These are phyloP conservation scores for Fusarium sp. DNA, from an alignment of 2,329 filamentous ascomycete genomes.

Conservation along the genomic window DNA sequence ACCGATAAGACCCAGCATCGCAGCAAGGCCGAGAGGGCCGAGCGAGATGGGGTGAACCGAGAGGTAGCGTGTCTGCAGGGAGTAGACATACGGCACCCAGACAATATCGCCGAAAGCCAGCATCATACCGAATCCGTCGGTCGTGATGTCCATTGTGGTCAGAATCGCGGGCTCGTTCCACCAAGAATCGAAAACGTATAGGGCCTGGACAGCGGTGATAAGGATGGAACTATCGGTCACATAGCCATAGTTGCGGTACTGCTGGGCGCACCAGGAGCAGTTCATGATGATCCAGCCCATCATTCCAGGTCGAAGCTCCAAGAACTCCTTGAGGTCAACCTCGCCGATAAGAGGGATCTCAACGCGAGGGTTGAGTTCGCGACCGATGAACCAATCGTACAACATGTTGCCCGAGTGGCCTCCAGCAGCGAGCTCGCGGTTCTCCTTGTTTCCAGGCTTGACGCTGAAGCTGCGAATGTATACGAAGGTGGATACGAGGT, in stretches of 20 bases:
- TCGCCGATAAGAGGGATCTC: conserved; percentile 83
- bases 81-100: conserved; percentile 94
- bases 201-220: conserved; percentile 79
- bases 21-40: conserved; percentile 73
- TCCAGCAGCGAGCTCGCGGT: conserved; percentile 84
- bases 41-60: conserved; percentile 85
- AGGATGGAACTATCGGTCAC: conserved; percentile 89
- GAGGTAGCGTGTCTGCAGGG: conserved; percentile 85
- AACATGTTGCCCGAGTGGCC: conserved; percentile 86
- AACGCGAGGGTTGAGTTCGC: conserved; percentile 91
- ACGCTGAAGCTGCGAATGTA: conserved; percentile 88
- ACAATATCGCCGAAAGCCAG: conserved; percentile 90
- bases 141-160: conserved; percentile 94
- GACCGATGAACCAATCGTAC: conserved; percentile 97
- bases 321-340: conserved; percentile 90
- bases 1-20: conserved; percentile 75
- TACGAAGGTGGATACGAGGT: conserved; percentile 78
- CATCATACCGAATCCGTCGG: conserved; percentile 96
- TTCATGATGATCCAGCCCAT: conserved; percentile 90
- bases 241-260: conserved; percentile 86
- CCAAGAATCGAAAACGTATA: conserved; percentile 87
- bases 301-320: conserved; percentile 92
- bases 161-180: conserved; percentile 91
- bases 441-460: conserved; percentile 77
- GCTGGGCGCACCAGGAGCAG: conserved; percentile 85